Evolutionary conservation across 257 asterid species (phyloP).

Genomic region (Buddleja alternifolia): DNA sequence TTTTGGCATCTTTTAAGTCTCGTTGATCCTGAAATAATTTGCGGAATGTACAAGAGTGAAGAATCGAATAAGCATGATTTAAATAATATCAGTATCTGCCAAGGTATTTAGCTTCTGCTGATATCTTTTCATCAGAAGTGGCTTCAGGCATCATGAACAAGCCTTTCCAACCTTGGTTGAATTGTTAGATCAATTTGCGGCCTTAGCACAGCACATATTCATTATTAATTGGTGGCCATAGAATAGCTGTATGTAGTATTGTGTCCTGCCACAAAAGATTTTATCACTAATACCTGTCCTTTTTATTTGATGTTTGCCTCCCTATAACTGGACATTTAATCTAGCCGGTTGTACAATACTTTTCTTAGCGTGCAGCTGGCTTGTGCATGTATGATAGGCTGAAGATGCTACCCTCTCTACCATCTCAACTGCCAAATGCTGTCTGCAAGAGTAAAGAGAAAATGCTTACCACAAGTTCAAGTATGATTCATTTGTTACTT

Average conservation of each 20-base stretch:
- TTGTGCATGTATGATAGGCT: slow-evolving; percentile 70
- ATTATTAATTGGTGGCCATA: neutral
- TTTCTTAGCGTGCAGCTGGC: slow-evolving; percentile 85
- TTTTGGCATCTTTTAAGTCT: neutral
- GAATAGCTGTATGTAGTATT: neutral
- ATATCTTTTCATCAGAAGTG: neutral
- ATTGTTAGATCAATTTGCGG: slow-evolving; percentile 4
- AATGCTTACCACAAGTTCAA: slow-evolving; percentile 47
- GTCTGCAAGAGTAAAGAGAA: slow-evolving; percentile 60
- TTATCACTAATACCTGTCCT: slow-evolving; percentile 6
- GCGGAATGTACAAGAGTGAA: neutral
- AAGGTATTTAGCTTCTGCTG: slow-evolving; percentile 5
- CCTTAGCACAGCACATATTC: neutral
- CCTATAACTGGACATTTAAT: slow-evolving; percentile 1
- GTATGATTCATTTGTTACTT: slow-evolving; percentile 48
- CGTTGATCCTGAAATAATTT: slow-evolving; percentile 9
- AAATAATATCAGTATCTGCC: neutral
- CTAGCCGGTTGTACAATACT: slow-evolving; percentile 31
- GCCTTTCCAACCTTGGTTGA: neutral
- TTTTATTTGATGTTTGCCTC: neutral
- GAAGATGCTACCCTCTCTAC: slow-evolving; percentile 70
- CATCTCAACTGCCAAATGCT: slow-evolving; percentile 49
- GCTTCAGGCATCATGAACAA: neutral
- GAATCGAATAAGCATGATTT: neutral
- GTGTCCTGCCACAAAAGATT: slow-evolving; percentile 9